Percentiles rank a stretch among this genome's conserved stretches.
Conservation (phyloP, 2,329 filamentous ascomycete species). For the Fusarium humuli region DNA sequence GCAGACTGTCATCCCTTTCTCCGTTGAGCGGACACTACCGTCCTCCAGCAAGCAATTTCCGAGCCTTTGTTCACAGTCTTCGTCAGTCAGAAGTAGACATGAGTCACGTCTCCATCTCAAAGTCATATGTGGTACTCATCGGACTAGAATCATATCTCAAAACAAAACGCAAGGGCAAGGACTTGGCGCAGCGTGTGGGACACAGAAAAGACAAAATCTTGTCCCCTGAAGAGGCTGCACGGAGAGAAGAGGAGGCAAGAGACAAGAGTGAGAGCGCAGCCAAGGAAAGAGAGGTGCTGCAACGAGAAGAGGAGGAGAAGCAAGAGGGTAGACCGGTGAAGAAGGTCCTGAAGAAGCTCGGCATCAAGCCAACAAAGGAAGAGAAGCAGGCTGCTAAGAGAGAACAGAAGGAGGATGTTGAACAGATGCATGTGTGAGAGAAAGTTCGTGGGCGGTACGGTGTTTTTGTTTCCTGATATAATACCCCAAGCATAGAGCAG, state of each 20-base stretch:
- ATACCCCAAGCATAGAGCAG: constrained; percentile 31
- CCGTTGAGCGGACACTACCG: constrained; percentile 85
- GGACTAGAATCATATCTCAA: constrained; percentile 84
- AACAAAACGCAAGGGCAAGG: constrained; percentile 73
- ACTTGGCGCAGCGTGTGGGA: constrained; percentile 60
- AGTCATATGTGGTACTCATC: constrained; percentile 83
- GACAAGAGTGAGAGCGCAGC: constrained; percentile 71
- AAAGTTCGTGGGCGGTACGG: neutral
- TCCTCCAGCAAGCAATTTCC: constrained; percentile 84
- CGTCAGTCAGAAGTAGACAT: constrained; percentile 82
- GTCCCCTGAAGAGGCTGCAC: constrained; percentile 68
- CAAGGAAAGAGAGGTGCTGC: constrained; percentile 61
- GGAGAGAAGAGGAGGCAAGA: constrained; percentile 67
- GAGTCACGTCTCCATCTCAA: constrained; percentile 80
- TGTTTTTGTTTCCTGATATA: constrained; percentile 19
- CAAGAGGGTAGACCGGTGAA: constrained; percentile 46
- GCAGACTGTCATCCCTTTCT: constrained; percentile 78
- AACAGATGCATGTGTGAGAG: constrained; percentile 14
- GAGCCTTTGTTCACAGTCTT: constrained; percentile 80
- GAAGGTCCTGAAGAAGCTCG: constrained; percentile 57
- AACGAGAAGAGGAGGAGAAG: constrained; percentile 57
- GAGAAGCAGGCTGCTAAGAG: constrained; percentile 41
- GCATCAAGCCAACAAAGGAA: constrained; percentile 48
- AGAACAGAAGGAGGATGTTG: constrained; percentile 33
- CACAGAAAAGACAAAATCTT: constrained; percentile 69